Conservation (phyloP, 345 rosid species). For the Anacardium occidentale region DNA sequence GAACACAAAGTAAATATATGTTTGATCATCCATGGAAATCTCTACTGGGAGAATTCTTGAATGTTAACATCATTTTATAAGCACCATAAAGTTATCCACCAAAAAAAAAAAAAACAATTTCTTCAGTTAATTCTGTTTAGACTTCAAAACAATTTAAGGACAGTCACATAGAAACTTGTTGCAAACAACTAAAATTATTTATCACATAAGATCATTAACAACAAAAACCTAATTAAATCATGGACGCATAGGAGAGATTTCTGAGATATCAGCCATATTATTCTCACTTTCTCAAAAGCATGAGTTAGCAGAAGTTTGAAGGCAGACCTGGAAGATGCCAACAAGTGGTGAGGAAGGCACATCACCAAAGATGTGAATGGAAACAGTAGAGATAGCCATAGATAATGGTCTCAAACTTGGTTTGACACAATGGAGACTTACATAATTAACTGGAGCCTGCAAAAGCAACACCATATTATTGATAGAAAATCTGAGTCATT, state of each 20-base stretch:
- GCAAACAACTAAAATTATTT: neutral
- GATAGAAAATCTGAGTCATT: neutral
- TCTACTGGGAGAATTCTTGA: neutral
- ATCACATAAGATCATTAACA: slow-evolving; percentile 7
- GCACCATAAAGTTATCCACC: neutral
- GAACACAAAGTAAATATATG: neutral
- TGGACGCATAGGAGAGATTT: neutral
- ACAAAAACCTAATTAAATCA: neutral
- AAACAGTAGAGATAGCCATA: slow-evolving; percentile 89
- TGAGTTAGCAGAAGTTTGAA: slow-evolving; percentile 2
- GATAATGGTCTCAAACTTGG: slow-evolving; percentile 91
- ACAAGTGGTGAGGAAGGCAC: slow-evolving; percentile 98
- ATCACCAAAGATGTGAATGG: slow-evolving; percentile 93
- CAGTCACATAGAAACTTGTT: neutral
- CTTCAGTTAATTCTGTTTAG: neutral
- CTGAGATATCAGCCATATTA: neutral
- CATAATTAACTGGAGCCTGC: slow-evolving; percentile 93
- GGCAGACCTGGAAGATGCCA: slow-evolving; percentile 80
- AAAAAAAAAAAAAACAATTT: neutral
- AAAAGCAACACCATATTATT: slow-evolving; percentile 13
- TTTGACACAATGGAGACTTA: slow-evolving; percentile 87
- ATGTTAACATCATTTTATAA: neutral
- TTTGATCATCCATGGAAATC: neutral
- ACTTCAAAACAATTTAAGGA: neutral
- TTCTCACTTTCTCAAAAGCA: neutral